phyloP scores from a whole-genome alignment of 75 land plant species.

The Selaginella tamariscina region DNA sequence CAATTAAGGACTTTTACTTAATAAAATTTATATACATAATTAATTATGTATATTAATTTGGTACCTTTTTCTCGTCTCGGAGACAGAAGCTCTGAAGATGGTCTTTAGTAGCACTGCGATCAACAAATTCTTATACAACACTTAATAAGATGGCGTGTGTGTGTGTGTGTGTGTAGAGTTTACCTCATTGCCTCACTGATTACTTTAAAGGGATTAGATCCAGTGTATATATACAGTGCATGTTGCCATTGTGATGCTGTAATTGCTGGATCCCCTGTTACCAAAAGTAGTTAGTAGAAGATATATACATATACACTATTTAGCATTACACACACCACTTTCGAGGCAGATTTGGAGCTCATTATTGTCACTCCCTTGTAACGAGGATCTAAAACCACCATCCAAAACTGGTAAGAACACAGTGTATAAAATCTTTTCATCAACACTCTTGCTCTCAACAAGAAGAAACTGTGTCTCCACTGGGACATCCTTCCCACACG shows the following conservation, averaged over 20 bases:
- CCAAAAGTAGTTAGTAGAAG: not conserved
- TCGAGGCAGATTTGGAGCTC: slow-evolving; percentile 64
- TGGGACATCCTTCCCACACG: slow-evolving; percentile 55
- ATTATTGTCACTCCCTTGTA: slow-evolving; percentile 62
- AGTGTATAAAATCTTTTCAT: slow-evolving; percentile 34
- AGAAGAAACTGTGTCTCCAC: slow-evolving; percentile 78
- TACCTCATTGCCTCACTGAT: slow-evolving; percentile 77
- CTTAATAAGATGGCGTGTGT: too few relatives aligned
- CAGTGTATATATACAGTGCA: slow-evolving; percentile 63
- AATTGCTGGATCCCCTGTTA: slow-evolving; percentile 67
- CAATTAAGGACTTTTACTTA: not conserved
- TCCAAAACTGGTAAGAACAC: slow-evolving; percentile 71
- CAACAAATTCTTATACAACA: not conserved
- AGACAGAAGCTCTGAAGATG: slow-evolving; percentile 58
- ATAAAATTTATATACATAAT: not conserved
- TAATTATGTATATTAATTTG: not conserved
- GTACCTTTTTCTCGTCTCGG: slow-evolving; percentile 56
- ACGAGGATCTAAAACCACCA: slow-evolving; percentile 55
- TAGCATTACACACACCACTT: slow-evolving; percentile 50
- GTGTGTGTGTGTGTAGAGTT: not conserved
- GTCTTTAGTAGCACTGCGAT: slow-evolving; percentile 52
- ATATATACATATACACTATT: slow-evolving; percentile 9
- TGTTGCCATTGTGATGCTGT: slow-evolving; percentile 36
- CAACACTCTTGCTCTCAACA: slow-evolving; percentile 44
- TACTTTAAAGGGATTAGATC: slow-evolving; percentile 68